phyloP scores from a whole-genome alignment of 257 asterid species.

The Anisodus acutangulus region DNA sequence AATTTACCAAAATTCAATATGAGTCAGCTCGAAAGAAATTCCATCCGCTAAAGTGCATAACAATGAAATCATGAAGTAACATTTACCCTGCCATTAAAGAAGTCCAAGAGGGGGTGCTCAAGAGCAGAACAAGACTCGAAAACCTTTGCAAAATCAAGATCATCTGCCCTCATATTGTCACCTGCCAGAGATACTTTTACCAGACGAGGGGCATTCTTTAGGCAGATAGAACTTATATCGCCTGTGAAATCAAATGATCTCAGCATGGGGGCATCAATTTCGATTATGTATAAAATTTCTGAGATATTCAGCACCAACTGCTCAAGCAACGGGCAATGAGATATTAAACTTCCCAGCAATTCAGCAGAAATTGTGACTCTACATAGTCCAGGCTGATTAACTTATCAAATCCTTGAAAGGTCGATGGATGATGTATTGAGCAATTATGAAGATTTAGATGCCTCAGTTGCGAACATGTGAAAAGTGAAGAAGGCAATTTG shows the following conservation, averaged over 20 bases:
- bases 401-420: neutral
- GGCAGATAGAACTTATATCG: neutral
- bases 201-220: conserved; percentile 17
- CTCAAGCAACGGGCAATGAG: conserved; percentile 28
- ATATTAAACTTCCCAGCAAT: neutral
- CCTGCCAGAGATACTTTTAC: neutral
- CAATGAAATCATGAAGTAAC: neutral
- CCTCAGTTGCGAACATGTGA: neutral
- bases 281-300: neutral
- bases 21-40: neutral
- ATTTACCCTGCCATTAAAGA: neutral
- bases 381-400: neutral
- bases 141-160: neutral
- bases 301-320: neutral
- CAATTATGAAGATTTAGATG: neutral
- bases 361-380: neutral
- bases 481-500: conserved; percentile 1
- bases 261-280: conserved; percentile 8
- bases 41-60: neutral
- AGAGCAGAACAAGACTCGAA: neutral
- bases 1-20: neutral
- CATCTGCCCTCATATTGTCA: neutral
- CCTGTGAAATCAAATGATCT: neutral
- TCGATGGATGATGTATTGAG: neutral
- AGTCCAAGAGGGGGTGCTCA: neutral